Base-by-base conservation (phyloP, 805 yeast species). In the Lachancea quebecensis region DNA sequence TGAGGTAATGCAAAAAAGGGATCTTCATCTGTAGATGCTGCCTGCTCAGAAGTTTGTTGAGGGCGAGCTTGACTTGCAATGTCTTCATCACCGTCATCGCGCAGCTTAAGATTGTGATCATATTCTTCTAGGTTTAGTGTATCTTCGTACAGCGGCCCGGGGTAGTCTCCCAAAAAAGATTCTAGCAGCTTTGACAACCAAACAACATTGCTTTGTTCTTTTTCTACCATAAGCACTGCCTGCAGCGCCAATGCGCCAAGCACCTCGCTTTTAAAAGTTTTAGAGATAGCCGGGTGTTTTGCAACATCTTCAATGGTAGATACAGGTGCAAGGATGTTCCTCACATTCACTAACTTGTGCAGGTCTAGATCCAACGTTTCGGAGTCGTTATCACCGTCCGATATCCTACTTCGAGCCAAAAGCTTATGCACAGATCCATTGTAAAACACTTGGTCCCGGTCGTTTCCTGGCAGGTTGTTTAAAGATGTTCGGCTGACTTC, bases 131-230 rank as follows among this genome's bases (percentile, higher is more conserved):
- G 69, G 18, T 79, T 76, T 64, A 90, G 62, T 39, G 78, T 77
- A 17, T 76, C 78, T 31, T 85, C 86, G 16, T 79, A 68, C 34
- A 83, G 65, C 45, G 79, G 79, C 37, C 71, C 71, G 51, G 95
- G 85, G 59, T 87, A 91, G 59, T 91, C 98, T 4, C 97, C 96
- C 41, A 91, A 70, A 53, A 91, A 79, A 1, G 85, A 81, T 50
- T 82, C 85, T 65, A 93, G 73, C 38, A 91, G 70, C 55, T 78
- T 79, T 37, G 83, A 77, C 43, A 89, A 69, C 57, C 81, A 77
- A 47, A 81, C 79, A n/a, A 85, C 84, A 31, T 81, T 81, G 25
- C 75, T 72, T 56, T 88, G 95, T 58, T 93, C 99, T 35, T 77
- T 75, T 58, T 86, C 90, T 41, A 93, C 84, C 49, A 82, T 68